phyloP scores from a whole-genome alignment of 306 rosid species.

The Pachyrhizus erosus region DNA sequence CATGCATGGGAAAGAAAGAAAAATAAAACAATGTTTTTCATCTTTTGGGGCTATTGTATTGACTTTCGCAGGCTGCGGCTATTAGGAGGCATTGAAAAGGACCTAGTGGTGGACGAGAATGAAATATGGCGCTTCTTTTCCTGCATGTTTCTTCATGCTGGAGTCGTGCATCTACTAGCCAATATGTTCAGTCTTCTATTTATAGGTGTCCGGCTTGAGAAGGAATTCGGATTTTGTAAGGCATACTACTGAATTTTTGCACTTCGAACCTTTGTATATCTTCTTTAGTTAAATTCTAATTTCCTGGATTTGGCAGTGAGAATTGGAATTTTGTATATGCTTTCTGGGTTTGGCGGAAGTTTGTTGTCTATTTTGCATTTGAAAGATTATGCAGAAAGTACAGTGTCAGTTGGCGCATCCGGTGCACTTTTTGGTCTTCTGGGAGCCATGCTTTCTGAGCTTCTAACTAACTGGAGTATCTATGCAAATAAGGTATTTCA shows the following conservation, averaged over 20 bases:
- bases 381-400: neutral
- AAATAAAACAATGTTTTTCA: neutral
- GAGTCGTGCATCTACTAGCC: slow-evolving; percentile 74
- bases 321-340: slow-evolving; percentile 66
- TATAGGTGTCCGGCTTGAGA: slow-evolving; percentile 81
- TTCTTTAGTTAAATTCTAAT: neutral
- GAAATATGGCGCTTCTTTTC: slow-evolving; percentile 81
- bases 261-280: neutral
- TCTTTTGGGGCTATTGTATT: slow-evolving; percentile 10
- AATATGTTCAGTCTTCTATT: slow-evolving; percentile 87
- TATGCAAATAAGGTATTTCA: slow-evolving; percentile 70
- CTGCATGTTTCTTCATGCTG: slow-evolving; percentile 97
- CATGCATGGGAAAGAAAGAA: neutral
- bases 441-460: slow-evolving; percentile 97
- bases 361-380: slow-evolving; percentile 60
- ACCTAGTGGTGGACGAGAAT: slow-evolving; percentile 51
- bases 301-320: slow-evolving; percentile 67
- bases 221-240: slow-evolving; percentile 87
- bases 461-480: slow-evolving; percentile 87
- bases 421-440: slow-evolving; percentile 93
- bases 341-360: slow-evolving; percentile 88
- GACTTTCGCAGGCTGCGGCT: slow-evolving; percentile 55
- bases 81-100: slow-evolving; percentile 71
- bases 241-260: slow-evolving; percentile 19
- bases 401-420: slow-evolving; percentile 89